Evolutionary conservation across 441 rosid genomes (phyloP).

Genomic region (Euphorbia celastroides): DNA sequence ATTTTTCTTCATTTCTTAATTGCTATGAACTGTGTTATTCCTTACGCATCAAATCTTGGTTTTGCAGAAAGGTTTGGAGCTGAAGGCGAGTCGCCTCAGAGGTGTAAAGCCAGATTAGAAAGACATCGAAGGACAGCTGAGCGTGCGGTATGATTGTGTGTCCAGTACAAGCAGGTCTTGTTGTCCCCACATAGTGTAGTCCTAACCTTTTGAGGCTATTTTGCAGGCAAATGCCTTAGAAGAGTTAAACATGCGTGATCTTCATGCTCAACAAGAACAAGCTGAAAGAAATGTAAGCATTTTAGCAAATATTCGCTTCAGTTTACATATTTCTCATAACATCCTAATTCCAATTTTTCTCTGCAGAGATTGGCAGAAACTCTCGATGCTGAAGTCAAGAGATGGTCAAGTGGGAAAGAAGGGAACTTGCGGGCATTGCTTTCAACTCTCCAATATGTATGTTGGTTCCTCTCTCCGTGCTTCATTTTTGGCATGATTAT

Average conservation of each 20-base stretch:
- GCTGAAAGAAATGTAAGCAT: constrained; percentile 67
- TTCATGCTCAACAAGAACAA: constrained; percentile 83
- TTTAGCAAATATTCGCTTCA: neutral
- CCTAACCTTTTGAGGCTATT: constrained; percentile 4
- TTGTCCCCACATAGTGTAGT: constrained; percentile 11
- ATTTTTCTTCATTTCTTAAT: constrained; percentile 6
- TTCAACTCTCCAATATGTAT: constrained; percentile 93
- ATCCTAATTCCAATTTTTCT: constrained; percentile 14
- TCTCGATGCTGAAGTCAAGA: constrained; percentile 83
- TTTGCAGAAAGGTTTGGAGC: constrained; percentile 30
- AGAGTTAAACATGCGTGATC: constrained; percentile 95
- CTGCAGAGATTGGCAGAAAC: constrained; percentile 82
- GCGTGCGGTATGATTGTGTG: constrained; percentile 56
- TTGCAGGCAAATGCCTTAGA: constrained; percentile 92
- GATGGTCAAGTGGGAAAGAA: constrained; percentile 95
- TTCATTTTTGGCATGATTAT: constrained; percentile 1
- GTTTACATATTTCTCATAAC: constrained; percentile 5
- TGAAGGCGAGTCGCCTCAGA: constrained; percentile 89
- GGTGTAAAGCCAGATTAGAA: constrained; percentile 91
- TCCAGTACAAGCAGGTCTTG: constrained; percentile 3
- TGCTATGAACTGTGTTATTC: constrained; percentile 11
- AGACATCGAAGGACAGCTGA: constrained; percentile 88
- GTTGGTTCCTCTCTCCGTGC: constrained; percentile 19
- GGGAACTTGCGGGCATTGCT: constrained; percentile 92
- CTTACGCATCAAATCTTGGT: constrained; percentile 26